Conservation (phyloP, 2,329 filamentous ascomycete species). For the Neonectria magnoliae region DNA sequence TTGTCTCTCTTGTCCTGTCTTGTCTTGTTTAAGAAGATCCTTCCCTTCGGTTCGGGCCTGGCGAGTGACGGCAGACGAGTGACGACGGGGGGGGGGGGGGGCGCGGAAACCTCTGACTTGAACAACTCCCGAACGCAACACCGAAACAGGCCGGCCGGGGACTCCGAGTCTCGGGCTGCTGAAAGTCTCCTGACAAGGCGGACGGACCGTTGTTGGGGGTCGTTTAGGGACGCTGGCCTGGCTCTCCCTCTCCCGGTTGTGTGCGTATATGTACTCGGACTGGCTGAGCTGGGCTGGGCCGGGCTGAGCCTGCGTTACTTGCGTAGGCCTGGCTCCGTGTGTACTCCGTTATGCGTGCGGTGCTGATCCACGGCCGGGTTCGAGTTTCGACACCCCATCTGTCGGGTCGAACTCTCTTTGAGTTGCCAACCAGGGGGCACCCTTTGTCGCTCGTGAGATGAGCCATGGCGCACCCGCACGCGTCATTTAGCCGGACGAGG, state of each 20-base stretch:
- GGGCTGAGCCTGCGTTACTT: no score
- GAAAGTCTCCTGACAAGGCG: conserved; percentile 3
- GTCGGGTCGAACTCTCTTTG: conserved; percentile 20
- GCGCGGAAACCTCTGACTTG: not conserved
- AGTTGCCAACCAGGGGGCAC: conserved; percentile 21
- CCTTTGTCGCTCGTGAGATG: conserved; percentile 33
- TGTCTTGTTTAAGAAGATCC: not conserved
- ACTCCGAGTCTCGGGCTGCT: not conserved
- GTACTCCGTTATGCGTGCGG: not conserved
- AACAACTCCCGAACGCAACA: not conserved
- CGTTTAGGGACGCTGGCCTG: conserved; percentile 1
- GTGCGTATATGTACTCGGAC: not conserved
- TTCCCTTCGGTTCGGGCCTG: not conserved
- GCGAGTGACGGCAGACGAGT: not conserved
- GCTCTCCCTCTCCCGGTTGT: not conserved
- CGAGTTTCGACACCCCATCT: conserved; percentile 11
- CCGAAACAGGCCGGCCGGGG: not conserved
- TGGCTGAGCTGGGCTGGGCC: not conserved
- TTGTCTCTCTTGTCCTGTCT: not conserved
- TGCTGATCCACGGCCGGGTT: conserved; percentile 11
- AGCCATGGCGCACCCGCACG: conserved; percentile 37
- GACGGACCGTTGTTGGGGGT: not conserved
- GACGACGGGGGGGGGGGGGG: not conserved
- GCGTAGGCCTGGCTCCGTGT: no score
- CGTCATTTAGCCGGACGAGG: conserved; percentile 34